phyloP scores from a whole-genome alignment of 345 rosid genomes.

The Ceriops zippeliana region DNA sequence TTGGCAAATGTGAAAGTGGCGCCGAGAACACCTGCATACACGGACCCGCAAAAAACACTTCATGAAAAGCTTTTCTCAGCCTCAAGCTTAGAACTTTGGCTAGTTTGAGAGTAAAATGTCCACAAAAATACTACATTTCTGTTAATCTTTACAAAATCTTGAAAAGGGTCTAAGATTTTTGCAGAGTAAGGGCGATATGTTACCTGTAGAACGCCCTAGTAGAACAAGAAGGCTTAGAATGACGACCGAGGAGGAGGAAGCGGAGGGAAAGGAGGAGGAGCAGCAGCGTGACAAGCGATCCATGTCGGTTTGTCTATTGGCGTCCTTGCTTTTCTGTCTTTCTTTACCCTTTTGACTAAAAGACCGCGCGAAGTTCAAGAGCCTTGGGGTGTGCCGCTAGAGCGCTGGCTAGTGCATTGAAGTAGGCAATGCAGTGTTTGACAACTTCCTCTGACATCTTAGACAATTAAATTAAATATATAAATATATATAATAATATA shows the following conservation, averaged over 20 bases:
- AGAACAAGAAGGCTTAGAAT: conserved; percentile 12
- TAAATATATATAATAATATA: too few relatives aligned
- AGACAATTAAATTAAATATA: too few relatives aligned
- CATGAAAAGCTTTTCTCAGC: neutral
- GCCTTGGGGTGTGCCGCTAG: neutral
- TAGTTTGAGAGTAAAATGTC: neutral
- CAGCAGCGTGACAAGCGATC: neutral
- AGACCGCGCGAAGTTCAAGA: neutral
- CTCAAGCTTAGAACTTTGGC: neutral
- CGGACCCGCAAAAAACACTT: neutral
- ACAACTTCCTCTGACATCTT: too few relatives aligned
- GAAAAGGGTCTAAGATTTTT: neutral
- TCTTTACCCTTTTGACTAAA: neutral
- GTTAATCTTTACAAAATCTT: neutral
- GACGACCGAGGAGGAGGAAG: neutral
- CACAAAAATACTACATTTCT: neutral
- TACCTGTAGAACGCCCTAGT: conserved; percentile 20
- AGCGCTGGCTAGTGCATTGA: neutral
- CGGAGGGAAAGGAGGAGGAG: neutral
- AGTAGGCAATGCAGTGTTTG: too few relatives aligned
- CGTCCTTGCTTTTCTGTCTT: neutral
- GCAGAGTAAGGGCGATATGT: neutral
- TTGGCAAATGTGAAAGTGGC: conserved; percentile 30
- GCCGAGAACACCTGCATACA: conserved; percentile 10
- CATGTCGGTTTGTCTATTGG: neutral